A percentile compares a stretch with the other conserved stretches of the same genome.
Conservation (phyloP, 106 monocot genomes). For the Dendrobium catenatum region DNA sequence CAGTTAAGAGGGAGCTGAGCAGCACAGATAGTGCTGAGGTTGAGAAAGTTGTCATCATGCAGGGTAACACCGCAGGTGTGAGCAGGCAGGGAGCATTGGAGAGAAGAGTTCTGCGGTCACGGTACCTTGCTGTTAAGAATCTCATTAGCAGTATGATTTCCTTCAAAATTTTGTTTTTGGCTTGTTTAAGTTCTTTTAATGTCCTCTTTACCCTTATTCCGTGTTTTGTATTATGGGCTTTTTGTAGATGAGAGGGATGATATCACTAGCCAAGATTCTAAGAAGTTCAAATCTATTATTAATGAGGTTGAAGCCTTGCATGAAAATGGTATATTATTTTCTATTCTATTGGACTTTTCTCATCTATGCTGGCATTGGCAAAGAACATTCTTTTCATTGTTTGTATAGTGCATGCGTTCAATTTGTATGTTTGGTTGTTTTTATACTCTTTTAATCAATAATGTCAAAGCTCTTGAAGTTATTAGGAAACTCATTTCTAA, state of each 20-base stretch:
- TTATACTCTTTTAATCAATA: too few relatives aligned
- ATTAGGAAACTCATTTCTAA: too few relatives aligned
- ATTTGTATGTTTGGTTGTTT: too few relatives aligned
- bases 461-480: too few relatives aligned
- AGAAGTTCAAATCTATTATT: constrained; percentile 44
- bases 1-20: constrained; percentile 15
- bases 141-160: constrained; percentile 30
- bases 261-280: constrained; percentile 29
- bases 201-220: neutral
- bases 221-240: neutral
- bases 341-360: neutral
- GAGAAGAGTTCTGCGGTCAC: constrained; percentile 26
- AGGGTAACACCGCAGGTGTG: neutral
- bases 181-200: neutral
- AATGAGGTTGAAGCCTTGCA: constrained; percentile 48
- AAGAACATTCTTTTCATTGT: neutral
- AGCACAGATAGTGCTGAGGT: neutral
- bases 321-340: constrained; percentile 22
- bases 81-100: constrained; percentile 14
- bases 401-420: neutral
- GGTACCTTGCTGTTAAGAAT: constrained; percentile 35
- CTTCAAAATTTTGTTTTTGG: neutral
- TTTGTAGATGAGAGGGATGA: constrained; percentile 50
- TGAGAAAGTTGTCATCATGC: constrained; percentile 6
- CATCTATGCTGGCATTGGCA: neutral